phyloP scores from a whole-genome alignment of 352 stramenopile species.

The Globisporangium rhizosaccharum region DNA sequence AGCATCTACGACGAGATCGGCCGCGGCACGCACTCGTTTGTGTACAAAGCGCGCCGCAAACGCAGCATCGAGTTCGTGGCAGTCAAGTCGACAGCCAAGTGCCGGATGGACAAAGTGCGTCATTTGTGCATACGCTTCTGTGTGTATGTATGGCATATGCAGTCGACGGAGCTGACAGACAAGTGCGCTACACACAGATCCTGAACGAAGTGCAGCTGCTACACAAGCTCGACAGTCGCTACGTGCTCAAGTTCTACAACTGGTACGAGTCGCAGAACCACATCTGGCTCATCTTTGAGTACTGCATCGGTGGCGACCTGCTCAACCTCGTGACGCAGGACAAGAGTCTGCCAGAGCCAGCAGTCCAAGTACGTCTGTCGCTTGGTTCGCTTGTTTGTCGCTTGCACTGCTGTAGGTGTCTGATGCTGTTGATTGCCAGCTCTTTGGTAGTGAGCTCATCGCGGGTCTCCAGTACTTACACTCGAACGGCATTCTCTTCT shows the following conservation, averaged over 20 bases:
- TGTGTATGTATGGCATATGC: background rate
- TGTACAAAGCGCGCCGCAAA: constrained; percentile 91
- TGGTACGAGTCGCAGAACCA: constrained; percentile 96
- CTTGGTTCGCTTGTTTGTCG: too few species aligned
- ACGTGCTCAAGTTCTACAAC: constrained; percentile 92
- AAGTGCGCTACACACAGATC: constrained; percentile 32
- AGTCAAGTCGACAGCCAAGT: constrained; percentile 91
- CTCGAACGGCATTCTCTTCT: constrained; percentile 84
- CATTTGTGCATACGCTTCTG: background rate
- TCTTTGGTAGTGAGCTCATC: constrained; percentile 71
- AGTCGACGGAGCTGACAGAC: background rate
- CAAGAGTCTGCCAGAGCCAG: constrained; percentile 70
- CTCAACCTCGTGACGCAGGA: constrained; percentile 89
- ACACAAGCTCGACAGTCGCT: constrained; percentile 78
- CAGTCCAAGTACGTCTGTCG: constrained; percentile 45
- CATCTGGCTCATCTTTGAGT: constrained; percentile 95
- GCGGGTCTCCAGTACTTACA: constrained; percentile 88
- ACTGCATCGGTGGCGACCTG: constrained; percentile 89
- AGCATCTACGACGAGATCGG: constrained; percentile 94
- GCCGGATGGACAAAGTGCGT: constrained; percentile 86
- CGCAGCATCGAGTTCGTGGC: constrained; percentile 92
- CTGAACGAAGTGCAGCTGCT: constrained; percentile 86
- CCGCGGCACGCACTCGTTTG: constrained; percentile 85
- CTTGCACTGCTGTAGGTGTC: background rate
- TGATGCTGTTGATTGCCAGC: constrained; percentile 14